These are phyloP conservation scores for Madurella fahalii DNA, from an alignment of 2,329 filamentous ascomycete species.

Conservation along the genomic window DNA sequence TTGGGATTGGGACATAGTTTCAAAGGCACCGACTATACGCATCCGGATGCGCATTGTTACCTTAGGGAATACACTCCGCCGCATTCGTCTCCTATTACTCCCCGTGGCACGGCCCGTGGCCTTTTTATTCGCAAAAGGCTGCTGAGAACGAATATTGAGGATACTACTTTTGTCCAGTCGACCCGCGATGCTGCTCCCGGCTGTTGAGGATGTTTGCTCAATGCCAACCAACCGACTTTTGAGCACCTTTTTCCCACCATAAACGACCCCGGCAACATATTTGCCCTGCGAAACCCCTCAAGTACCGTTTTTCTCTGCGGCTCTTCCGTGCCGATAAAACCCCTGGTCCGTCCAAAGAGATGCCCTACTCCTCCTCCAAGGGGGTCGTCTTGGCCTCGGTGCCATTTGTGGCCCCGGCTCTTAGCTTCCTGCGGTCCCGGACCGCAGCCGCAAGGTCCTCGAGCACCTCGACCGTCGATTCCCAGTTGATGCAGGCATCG, in stretches of 20 bases:
- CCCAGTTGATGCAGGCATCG: conserved; percentile 94
- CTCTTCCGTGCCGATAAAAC: background rate
- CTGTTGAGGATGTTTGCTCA: background rate
- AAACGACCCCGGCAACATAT: background rate
- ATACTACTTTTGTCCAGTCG: conserved; percentile 2
- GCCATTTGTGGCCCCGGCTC: conserved; percentile 34
- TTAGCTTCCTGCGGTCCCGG: conserved; percentile 62
- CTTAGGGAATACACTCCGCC: too few species aligned
- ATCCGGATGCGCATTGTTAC: too few species aligned
- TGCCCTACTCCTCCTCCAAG: conserved; percentile 47
- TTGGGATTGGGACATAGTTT: too few species aligned
- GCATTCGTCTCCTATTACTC: background rate
- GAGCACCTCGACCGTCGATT: conserved; percentile 73
- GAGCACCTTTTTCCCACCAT: background rate
- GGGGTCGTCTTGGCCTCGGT: conserved; percentile 39
- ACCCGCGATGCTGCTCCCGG: background rate
- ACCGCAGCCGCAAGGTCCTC: conserved; percentile 85
- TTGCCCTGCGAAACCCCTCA: background rate
- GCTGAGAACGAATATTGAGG: background rate
- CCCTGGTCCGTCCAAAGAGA: conserved; percentile 1
- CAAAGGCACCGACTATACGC: too few species aligned
- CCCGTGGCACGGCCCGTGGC: background rate
- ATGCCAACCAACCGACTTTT: background rate
- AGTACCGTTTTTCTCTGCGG: background rate
- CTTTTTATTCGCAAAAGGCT: background rate